Base-by-base conservation (phyloP, 495 filamentous ascomycete genomes). In the Gamarada debralockiae region DNA sequence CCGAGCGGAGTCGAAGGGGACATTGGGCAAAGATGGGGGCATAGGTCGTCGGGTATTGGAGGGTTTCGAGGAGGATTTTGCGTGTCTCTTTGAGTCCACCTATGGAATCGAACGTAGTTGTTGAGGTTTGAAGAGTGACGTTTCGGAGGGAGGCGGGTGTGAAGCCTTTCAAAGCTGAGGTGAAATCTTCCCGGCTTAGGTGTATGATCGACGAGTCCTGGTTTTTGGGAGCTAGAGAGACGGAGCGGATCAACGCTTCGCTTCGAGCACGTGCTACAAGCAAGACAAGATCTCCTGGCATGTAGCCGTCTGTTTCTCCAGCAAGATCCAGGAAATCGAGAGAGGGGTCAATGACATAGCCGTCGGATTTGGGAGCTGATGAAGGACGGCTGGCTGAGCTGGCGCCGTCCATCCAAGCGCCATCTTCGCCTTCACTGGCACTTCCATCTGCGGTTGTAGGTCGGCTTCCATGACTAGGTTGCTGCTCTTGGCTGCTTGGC, bases 11-110 rank as follows among this genome's bases (percentile, higher is more conserved):
- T 18, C 93, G 90, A 3, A 98, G 76, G 5, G 93, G 95, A 61
- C 92, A 98, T 52, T 92, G 86, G 2, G 92, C 89, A 61, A 98
- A 98, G 59, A 98, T 97, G 2, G 93, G 93, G 0, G 95, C 95
- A 67, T 98, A 98, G 53, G 91, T 96, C 12, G 93, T 98, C 0
- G 93, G 93, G 63, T 97, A 98, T 69, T 97, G 89, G 3, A 98
- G 75, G 0, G 93, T 98, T 70, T 98, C 95, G 9, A 98, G 73
- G 20, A 98, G 78, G 48, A 84, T 90, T 53, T 89, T 80, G 3
- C 93, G 86, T 2, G 93, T 97, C 55, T 86, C 80, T 15, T 82
- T 80, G 10, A 98, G 74, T 12, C 93, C 93, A 42, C 93, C 93
- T 52, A 98, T 97, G 2, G 90, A 89, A 47, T 82, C 80, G 63